These are phyloP conservation scores for Plantago elongata DNA, from an alignment of 257 asterid species.

Conservation along the genomic window DNA sequence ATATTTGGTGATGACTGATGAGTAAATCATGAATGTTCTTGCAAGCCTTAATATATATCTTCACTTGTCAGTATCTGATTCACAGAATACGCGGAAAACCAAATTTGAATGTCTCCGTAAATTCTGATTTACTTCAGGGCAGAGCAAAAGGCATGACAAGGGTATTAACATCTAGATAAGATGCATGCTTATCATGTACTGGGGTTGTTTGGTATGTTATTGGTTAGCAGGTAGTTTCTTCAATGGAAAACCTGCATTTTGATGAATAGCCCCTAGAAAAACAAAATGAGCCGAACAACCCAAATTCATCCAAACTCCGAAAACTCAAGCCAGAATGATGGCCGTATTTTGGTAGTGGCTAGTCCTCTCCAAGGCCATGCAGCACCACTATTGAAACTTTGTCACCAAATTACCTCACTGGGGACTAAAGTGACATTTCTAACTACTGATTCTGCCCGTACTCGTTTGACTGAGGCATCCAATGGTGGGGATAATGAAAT, in stretches of 20 bases:
- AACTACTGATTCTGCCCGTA: conserved; percentile 22
- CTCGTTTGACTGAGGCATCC: conserved; percentile 1
- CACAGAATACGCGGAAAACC: neutral
- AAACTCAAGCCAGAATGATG: conserved; percentile 17
- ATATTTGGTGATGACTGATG: too few relatives aligned
- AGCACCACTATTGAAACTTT: conserved; percentile 41
- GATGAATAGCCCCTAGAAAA: neutral
- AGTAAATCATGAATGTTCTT: too few relatives aligned
- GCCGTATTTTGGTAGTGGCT: conserved; percentile 40
- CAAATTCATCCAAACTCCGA: conserved; percentile 8
- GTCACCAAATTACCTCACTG: conserved; percentile 31
- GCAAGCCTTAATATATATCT: too few relatives aligned
- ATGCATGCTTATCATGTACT: neutral
- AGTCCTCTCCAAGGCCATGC: conserved; percentile 54
- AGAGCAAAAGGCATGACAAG: conserved; percentile 23
- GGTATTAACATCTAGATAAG: too few relatives aligned
- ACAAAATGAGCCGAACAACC: conserved; percentile 5
- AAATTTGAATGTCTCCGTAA: conserved; percentile 4
- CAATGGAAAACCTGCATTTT: neutral
- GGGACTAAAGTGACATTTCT: conserved; percentile 43
- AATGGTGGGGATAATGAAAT: conserved; percentile 17
- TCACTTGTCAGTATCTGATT: neutral
- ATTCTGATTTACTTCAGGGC: conserved; percentile 10
- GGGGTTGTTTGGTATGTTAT: neutral
- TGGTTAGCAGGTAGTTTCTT: neutral